Conservation (phyloP, 2,329 filamentous ascomycete genomes). For the Aspergillus vadensis region DNA sequence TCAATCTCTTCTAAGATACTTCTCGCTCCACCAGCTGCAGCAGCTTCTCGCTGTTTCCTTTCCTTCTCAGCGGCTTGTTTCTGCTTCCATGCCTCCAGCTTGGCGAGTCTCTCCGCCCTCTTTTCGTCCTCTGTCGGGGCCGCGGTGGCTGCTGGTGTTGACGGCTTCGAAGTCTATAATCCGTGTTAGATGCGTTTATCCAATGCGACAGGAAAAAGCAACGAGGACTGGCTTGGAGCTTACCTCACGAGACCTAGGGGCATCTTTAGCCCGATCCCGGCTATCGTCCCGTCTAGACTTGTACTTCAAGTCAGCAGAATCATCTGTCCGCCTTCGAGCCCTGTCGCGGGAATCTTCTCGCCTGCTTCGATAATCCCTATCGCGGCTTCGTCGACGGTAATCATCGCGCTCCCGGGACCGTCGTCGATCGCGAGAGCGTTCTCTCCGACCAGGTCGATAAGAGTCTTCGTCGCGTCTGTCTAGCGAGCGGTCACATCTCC, state of each 20-base stretch:
- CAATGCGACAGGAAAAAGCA: background rate
- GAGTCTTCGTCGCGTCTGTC: constrained; percentile 57
- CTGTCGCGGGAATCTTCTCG: constrained; percentile 74
- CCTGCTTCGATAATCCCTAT: constrained; percentile 68
- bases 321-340: constrained; percentile 64
- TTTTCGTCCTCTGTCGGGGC: constrained; percentile 70
- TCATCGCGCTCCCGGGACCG: constrained; percentile 60
- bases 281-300: constrained; percentile 68
- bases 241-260: constrained; percentile 60
- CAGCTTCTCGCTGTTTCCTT: constrained; percentile 68
- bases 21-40: constrained; percentile 63
- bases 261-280: constrained; percentile 57
- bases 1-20: constrained; percentile 74
- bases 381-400: constrained; percentile 64
- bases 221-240: constrained; percentile 31
- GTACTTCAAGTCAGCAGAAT: constrained; percentile 69
- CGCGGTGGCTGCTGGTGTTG: constrained; percentile 44
- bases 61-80: constrained; percentile 76
- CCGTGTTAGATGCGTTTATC: background rate
- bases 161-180: constrained; percentile 56
- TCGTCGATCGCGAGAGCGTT: constrained; percentile 65
- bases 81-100: constrained; percentile 88
- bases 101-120: constrained; percentile 77
- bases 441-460: constrained; percentile 63
- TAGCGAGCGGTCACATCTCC: constrained; percentile 70